Conservation (phyloP, 345 rosid genomes). For the Geranium rotundifolium region DNA sequence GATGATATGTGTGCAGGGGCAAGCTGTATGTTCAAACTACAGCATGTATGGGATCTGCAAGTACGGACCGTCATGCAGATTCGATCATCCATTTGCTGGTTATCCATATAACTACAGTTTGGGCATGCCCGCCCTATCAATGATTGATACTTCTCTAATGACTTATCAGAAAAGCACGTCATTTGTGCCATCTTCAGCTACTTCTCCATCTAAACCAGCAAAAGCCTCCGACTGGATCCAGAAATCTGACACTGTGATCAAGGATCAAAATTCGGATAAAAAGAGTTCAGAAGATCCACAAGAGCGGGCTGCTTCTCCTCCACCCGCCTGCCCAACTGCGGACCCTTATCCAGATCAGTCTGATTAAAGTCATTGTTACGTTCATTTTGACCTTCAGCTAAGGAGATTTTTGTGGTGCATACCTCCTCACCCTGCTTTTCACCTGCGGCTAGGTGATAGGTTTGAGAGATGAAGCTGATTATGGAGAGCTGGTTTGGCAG, state of each 20-base stretch:
- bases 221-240: slow-evolving; percentile 24
- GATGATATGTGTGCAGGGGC: slow-evolving; percentile 42
- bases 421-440: background rate
- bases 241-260: slow-evolving; percentile 18
- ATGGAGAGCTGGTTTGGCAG: background rate
- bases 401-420: background rate
- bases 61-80: slow-evolving; percentile 61
- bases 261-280: slow-evolving; percentile 15
- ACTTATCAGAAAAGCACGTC: slow-evolving; percentile 26
- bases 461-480: background rate
- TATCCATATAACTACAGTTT: slow-evolving; percentile 30
- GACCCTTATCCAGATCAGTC: slow-evolving; percentile 11
- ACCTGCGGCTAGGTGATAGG: background rate
- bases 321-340: slow-evolving; percentile 13
- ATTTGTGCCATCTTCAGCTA: slow-evolving; percentile 18
- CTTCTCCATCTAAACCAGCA: slow-evolving; percentile 14
- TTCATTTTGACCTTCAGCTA: background rate
- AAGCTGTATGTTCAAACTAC: slow-evolving; percentile 53
- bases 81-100: slow-evolving; percentile 49
- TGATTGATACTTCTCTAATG: slow-evolving; percentile 32
- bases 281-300: slow-evolving; percentile 26
- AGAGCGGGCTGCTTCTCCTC: slow-evolving; percentile 23
- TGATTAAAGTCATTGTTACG: slow-evolving; percentile 1
- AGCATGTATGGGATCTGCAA: slow-evolving; percentile 55
- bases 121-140: slow-evolving; percentile 30